Base-by-base conservation (phyloP, 192 early-diverging fungal species). In the Mortierella claussenii region DNA sequence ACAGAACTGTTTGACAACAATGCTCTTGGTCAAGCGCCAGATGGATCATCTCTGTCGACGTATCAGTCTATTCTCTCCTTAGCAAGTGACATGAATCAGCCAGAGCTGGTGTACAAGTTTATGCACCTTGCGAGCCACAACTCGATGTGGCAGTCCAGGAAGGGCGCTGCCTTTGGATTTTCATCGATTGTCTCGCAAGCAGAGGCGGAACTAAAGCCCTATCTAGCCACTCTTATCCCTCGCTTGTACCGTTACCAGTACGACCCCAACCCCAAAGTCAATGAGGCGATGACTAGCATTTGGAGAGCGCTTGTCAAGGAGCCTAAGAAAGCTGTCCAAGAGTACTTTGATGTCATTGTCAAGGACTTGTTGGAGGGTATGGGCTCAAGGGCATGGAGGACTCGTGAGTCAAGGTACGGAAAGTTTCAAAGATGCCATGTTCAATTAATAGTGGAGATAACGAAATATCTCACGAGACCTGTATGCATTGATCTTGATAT, bases 61-160 rank as follows among this genome's bases (percentile, higher is more conserved):
- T 94, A 91, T 69, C 87, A 92, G 76, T 91, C 89, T 21, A 86
- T 98, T 31, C 83, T 95, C 47, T 93, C 92, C 3, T 82, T 98
- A n/a, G 95, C 97, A 0, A 89, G 90, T 17, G 97, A 97, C 42
- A 88, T 98, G 87, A 96, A 95, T 55, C 94, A 96, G 44, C 95
- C 97, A 3, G 93, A 97, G 50, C 81, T 98, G 17, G 92, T 96
- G 7, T 97, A 97, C 80, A 91, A 92, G 60, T 95, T 98, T 65
- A 95, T 97, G 91, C 90, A 93, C 34, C 82, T 98, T 9, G 97
- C 97, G 1, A 92, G 91, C 34, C 93, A 97, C 70, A 92, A 94
- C 51, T 94, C 94, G 8, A 89, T 96, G 83, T 96, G 95, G 94
- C 90, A 91, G 62, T 95, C 94, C 15, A 82, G 95, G 23, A 84